A percentile compares a stretch with the other conserved stretches of the same genome.
Conservation (phyloP, 129 eudicot genomes). For the Artemisia argyi region DNA sequence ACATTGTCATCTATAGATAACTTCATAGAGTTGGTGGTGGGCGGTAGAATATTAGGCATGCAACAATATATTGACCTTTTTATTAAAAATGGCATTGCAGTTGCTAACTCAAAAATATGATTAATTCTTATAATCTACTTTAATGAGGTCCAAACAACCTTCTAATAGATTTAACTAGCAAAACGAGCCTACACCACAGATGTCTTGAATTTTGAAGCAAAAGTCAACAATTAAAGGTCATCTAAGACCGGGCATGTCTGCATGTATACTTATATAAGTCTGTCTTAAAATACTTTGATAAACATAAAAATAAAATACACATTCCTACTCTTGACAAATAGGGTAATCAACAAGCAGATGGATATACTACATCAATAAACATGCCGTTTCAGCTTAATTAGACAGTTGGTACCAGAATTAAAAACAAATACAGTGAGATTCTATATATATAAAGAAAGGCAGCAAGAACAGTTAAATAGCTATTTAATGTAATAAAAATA, state of each 20-base stretch:
- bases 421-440: conserved; percentile 9
- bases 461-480: neutral
- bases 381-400: conserved; percentile 17
- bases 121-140: conserved; percentile 4
- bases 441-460: conserved; percentile 14
- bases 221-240: conserved; percentile 25
- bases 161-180: neutral
- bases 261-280: conserved; percentile 7
- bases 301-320: neutral
- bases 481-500: conserved; percentile 21
- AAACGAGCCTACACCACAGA: conserved; percentile 9
- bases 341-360: neutral
- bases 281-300: conserved; percentile 7
- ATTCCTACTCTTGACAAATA: neutral
- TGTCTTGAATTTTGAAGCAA: neutral
- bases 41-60: conserved; percentile 21
- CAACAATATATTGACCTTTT: neutral
- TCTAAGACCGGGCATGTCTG: neutral
- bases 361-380: neutral
- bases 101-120: conserved; percentile 4
- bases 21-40: conserved; percentile 16
- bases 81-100: neutral
- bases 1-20: conserved; percentile 14
- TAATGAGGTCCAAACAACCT: conserved; percentile 1
- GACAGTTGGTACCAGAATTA: neutral